Percentiles rank a stretch among this genome's conserved stretches.
phyloP scores from a whole-genome alignment of 1,139 yeast genomes.

The Keqinozyma sinolaborantium region DNA sequence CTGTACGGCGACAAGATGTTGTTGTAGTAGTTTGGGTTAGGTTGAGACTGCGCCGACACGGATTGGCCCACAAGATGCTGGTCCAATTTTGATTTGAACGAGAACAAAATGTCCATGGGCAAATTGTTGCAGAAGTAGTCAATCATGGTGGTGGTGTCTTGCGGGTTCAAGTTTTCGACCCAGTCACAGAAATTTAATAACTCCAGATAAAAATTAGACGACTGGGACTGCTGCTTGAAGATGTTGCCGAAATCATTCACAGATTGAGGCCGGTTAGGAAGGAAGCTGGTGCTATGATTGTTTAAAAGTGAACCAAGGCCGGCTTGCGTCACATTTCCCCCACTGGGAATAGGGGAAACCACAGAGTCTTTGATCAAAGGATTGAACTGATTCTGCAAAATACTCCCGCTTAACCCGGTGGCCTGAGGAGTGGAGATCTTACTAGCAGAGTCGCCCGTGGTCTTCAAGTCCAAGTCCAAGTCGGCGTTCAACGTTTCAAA shows the following conservation, averaged over 20 bases:
- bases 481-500: constrained; percentile 46
- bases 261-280: constrained; percentile 42
- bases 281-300: constrained; percentile 10
- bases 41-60: neutral
- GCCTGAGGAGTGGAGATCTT: neutral
- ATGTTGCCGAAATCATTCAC: constrained; percentile 37
- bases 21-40: neutral
- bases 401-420: neutral
- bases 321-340: constrained; percentile 13
- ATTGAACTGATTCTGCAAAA: neutral
- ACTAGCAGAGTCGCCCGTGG: constrained; percentile 5
- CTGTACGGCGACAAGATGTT: constrained; percentile 5
- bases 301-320: constrained; percentile 16
- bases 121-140: constrained; percentile 53
- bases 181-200: constrained; percentile 55
- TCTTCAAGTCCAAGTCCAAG: constrained; percentile 42
- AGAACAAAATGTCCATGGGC: constrained; percentile 46
- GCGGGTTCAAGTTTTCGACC: constrained; percentile 54
- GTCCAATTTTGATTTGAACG: constrained; percentile 41
- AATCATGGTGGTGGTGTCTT: constrained; percentile 56
- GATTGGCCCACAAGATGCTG: constrained; percentile 15
- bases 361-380: neutral
- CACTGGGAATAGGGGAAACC: constrained; percentile 10
- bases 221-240: constrained; percentile 9
- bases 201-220: constrained; percentile 33